Percentiles rank a stretch among this genome's conserved stretches.
These are phyloP conservation scores for Exutisphaerella laricina DNA, from an alignment of 2,329 filamentous ascomycete genomes.

Conservation along the genomic window DNA sequence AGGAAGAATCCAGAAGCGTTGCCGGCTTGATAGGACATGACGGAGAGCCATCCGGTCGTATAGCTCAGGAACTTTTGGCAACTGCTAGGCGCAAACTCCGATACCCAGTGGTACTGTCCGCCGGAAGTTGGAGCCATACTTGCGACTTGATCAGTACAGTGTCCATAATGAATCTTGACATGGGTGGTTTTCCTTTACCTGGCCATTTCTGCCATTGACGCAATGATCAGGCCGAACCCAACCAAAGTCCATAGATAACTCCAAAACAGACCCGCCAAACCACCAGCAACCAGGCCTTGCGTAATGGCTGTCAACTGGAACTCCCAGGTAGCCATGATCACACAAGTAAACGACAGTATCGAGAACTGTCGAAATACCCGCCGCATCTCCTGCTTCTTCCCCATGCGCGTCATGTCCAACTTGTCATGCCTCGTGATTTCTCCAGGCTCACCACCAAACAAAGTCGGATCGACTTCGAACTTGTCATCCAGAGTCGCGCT, in stretches of 20 bases:
- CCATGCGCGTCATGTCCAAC: slow-evolving; percentile 44
- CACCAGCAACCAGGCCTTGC: slow-evolving; percentile 19
- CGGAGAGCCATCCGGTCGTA: slow-evolving; percentile 19
- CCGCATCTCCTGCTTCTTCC: slow-evolving; percentile 46
- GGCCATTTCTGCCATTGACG: slow-evolving; percentile 27
- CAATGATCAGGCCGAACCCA: slow-evolving; percentile 21
- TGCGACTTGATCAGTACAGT: no score
- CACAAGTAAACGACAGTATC: slow-evolving; percentile 47
- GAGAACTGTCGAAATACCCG: slow-evolving; percentile 47
- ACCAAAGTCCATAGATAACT: slow-evolving; percentile 17
- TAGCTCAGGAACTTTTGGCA: slow-evolving; percentile 27
- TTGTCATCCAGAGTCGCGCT: slow-evolving; percentile 11
- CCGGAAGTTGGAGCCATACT: slow-evolving; percentile 31
- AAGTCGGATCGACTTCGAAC: neutral
- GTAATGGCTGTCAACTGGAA: slow-evolving; percentile 36
- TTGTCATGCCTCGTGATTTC: slow-evolving; percentile 30
- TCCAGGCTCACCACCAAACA: slow-evolving; percentile 10
- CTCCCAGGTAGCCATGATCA: slow-evolving; percentile 51
- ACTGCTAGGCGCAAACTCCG: slow-evolving; percentile 13
- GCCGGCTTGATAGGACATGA: slow-evolving; percentile 20
- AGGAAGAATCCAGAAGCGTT: slow-evolving; percentile 21
- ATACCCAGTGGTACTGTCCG: slow-evolving; percentile 13
- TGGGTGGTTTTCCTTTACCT: no score
- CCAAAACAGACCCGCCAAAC: slow-evolving; percentile 18
- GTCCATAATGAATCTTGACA: no score